Evolutionary conservation across 2,329 filamentous ascomycete genomes (phyloP), one percentile per base, ranked within the genome.

Genomic region (Ceratocystis eucalypticola): DNA sequence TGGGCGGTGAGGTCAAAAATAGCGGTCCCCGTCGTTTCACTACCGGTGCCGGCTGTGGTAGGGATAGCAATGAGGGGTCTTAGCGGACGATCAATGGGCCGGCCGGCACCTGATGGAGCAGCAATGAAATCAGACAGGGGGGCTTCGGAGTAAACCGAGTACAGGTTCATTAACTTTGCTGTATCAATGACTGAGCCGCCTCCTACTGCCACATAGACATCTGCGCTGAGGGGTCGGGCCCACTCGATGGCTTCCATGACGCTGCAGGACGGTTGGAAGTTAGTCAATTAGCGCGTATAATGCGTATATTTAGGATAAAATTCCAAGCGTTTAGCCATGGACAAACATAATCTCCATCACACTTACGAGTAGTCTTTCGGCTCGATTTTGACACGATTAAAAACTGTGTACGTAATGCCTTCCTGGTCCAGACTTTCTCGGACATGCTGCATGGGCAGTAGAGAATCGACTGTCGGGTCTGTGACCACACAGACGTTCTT

Each of bases 51-150:
- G 25, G 88, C 88, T 1, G 88, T 91, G 0, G 88, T 91, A 2
- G 88, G 88, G 1, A 91, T 84, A 61, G 88, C 88, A 59, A 91
- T 84, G 6, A 91, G 79, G 1, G 88, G 88, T 71, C 81, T 83
- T 5, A 91, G 77, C 48, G 83, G 80, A 65, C 81, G 83, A 44
- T 81, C 82, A 66, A 91, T 86, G 0, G 88, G 88, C 48, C 83
- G 76, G 3, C 94, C 94, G 69, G 88, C 91, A 68, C 94, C 94
- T 0, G 97, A 79, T 0, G 94, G 94, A 0, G 93, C 93, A 73
- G 97, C 97, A 75, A 99, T 94, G 69, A 99, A 99, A 79, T 99
- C 93, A 45, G 97, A 81, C 74, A 99, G 96, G 71, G 94, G 89
- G 44, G 93, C 93, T 6, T 96, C 88, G 0, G 92, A 92, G 74